A percentile compares a stretch with the other conserved stretches of the same genome.
Evolutionary conservation across 2,329 filamentous ascomycete species (phyloP).

Genomic region (Didymella pinodella): DNA sequence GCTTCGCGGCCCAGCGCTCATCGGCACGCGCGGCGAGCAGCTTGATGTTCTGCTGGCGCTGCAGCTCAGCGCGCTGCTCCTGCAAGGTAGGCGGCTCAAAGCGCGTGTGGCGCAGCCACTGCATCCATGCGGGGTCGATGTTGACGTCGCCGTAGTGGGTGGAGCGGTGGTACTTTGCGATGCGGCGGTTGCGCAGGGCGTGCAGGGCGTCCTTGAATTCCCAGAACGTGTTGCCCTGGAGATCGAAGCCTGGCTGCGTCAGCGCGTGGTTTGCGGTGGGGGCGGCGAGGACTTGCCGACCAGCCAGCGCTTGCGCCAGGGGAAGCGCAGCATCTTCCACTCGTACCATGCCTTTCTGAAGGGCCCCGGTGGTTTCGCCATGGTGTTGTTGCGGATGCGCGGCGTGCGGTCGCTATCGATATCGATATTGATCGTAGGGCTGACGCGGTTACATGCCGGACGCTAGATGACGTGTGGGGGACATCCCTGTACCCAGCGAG

Average conservation of each 20-base stretch:
- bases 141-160: conserved; percentile 67
- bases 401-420: not conserved
- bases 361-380: conserved; percentile 49
- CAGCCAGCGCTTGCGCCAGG: conserved; percentile 68
- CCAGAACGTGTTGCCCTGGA: conserved; percentile 72
- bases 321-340: conserved; percentile 69
- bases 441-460: conserved; percentile 8
- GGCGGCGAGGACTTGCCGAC: conserved; percentile 55
- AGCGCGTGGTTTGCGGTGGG: not conserved
- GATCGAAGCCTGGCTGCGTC: conserved; percentile 59
- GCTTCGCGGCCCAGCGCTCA: conserved; percentile 67
- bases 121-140: conserved; percentile 71
- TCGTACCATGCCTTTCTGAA: conserved; percentile 63
- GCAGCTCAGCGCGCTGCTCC: conserved; percentile 66
- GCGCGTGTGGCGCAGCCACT: conserved; percentile 71
- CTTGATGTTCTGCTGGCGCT: conserved; percentile 66
- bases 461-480: conserved; percentile 14
- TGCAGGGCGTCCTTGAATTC: conserved; percentile 68
- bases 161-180: conserved; percentile 63
- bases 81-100: conserved; percentile 62
- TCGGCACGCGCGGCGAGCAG: conserved; percentile 67
- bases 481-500: conserved; percentile 16
- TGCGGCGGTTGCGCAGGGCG: conserved; percentile 62
- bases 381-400: conserved; percentile 29
- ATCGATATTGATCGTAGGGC: not conserved